These are phyloP conservation scores for Oehlia diaphana DNA, from an alignment of 192 early-diverging fungal genomes.

Conservation along the genomic window DNA sequence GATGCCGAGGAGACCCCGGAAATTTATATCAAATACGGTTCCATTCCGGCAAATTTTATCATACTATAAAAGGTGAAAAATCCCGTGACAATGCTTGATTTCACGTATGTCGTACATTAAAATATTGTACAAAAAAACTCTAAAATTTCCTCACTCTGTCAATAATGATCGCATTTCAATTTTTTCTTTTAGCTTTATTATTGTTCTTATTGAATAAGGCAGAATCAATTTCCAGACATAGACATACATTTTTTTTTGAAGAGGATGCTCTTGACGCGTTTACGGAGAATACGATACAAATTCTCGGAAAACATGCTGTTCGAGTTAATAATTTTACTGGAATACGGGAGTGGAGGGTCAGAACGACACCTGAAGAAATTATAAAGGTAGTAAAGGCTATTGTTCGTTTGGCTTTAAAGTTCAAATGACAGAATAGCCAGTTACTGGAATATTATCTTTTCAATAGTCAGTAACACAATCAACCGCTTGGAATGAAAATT, in stretches of 20 bases:
- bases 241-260: slow-evolving; percentile 10
- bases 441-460: background rate
- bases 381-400: background rate
- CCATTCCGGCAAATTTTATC: no score
- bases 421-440: background rate
- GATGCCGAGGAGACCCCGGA: background rate
- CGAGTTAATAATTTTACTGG: background rate
- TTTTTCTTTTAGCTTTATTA: background rate
- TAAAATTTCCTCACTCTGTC: background rate
- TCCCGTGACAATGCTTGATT: no score
- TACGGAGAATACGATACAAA: background rate
- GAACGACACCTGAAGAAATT: background rate
- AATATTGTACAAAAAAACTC: no score
- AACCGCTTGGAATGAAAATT: background rate
- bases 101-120: no score
- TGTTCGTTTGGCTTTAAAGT: background rate
- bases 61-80: no score
- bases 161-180: background rate
- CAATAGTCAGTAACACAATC: background rate
- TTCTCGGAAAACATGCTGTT: background rate
- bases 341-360: slow-evolving; percentile 1
- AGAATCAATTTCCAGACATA: background rate
- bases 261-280: background rate
- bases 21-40: no score
- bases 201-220: background rate